Percentiles rank a stretch among this genome's conserved stretches.
These are phyloP conservation scores for Cicer pinnatifidum DNA, from an alignment of 306 rosid species.

Conservation along the genomic window DNA sequence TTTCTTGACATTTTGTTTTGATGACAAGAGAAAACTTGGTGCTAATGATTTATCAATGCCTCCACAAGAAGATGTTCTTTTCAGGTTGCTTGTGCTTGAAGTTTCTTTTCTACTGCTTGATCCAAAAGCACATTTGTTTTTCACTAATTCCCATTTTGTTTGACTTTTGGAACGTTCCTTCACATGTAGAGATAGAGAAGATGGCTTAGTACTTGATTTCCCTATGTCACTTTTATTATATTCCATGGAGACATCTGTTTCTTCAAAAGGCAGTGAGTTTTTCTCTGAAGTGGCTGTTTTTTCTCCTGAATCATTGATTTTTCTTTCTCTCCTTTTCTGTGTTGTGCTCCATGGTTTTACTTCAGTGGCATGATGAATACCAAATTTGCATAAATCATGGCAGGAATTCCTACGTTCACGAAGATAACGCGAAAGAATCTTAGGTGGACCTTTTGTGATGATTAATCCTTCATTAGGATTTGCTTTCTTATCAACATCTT, in stretches of 20 bases:
- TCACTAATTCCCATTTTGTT: constrained; percentile 41
- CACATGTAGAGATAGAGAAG: constrained; percentile 40
- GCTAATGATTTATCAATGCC: constrained; percentile 43
- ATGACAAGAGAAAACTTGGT: constrained; percentile 43
- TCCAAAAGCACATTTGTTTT: constrained; percentile 36
- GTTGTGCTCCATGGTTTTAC: constrained; percentile 51
- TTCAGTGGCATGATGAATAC: constrained; percentile 53
- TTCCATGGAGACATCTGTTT: constrained; percentile 47
- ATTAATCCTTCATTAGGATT: constrained; percentile 35
- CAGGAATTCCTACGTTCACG: constrained; percentile 61
- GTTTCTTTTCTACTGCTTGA: constrained; percentile 46
- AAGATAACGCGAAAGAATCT: constrained; percentile 71
- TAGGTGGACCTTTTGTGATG: constrained; percentile 31
- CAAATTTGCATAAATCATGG: constrained; percentile 83
- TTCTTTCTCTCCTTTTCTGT: constrained; percentile 43
- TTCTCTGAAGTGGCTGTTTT: constrained; percentile 47
- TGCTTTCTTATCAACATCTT: constrained; percentile 37
- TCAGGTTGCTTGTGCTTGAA: constrained; percentile 43
- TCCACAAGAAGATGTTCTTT: constrained; percentile 36
- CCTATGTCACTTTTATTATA: constrained; percentile 33
- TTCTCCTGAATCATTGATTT: constrained; percentile 36
- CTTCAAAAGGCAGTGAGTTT: constrained; percentile 46
- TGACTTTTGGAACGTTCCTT: constrained; percentile 40
- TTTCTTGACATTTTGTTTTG: constrained; percentile 48
- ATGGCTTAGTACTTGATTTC: constrained; percentile 32